Evolutionary conservation across 169 alveolate species (phyloP).

Genomic region (Eimeria sp.): DNA sequence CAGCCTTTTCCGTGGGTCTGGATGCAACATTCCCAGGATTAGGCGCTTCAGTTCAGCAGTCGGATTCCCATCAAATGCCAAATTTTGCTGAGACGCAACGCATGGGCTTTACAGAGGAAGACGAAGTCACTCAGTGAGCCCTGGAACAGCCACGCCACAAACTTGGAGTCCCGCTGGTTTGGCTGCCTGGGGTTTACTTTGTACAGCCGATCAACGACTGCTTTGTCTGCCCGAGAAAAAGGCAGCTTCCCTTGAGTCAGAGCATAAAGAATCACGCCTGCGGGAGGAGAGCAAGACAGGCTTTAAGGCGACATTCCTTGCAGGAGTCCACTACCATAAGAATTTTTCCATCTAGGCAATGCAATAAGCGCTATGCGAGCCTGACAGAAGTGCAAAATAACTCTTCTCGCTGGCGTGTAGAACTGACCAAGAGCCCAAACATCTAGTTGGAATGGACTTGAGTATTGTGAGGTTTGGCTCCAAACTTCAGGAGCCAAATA

Average conservation of each 20-base stretch:
- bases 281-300: background rate
- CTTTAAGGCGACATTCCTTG: background rate
- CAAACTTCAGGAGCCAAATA: constrained; percentile 89
- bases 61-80: constrained; percentile 55
- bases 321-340: background rate
- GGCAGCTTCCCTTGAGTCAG: constrained; percentile 81
- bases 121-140: background rate
- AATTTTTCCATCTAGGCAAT: background rate
- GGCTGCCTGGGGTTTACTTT: constrained; percentile 21
- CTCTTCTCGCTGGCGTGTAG: background rate
- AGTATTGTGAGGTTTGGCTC: constrained; percentile 85
- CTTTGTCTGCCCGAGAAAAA: constrained; percentile 70
- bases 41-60: constrained; percentile 71
- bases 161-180: background rate
- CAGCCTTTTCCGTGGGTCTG: constrained; percentile 76
- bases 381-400: background rate
- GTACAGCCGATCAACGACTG: constrained; percentile 58
- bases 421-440: constrained; percentile 87
- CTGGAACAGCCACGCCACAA: background rate
- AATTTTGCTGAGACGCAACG: constrained; percentile 33
- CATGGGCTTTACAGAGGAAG: background rate
- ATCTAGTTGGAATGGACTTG: constrained; percentile 87
- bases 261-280: constrained; percentile 82
- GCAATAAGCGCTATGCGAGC: background rate
- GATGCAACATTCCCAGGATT: constrained; percentile 74